Conservation (phyloP, 2,329 filamentous ascomycete genomes). For the Thermothelomyces thermophilus region DNA sequence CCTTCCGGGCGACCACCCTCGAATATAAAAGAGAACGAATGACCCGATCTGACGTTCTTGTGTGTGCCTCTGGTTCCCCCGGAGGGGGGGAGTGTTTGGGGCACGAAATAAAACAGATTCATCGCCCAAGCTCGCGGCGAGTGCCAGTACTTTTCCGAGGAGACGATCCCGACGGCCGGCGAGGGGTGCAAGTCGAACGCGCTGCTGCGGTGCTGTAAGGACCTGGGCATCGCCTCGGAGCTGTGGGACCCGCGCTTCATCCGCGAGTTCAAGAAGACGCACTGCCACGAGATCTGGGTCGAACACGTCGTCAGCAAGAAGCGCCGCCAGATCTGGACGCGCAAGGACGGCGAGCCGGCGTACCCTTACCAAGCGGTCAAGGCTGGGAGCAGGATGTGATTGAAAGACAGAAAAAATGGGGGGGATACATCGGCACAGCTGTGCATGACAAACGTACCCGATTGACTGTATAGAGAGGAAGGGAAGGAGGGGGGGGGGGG, state of each 20-base stretch:
- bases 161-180: constrained; percentile 86
- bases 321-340: constrained; percentile 78
- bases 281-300: constrained; percentile 77
- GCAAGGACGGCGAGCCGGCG: constrained; percentile 70
- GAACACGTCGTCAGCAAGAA: constrained; percentile 85
- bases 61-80: no score
- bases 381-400: background rate
- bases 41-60: no score
- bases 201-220: constrained; percentile 96
- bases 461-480: background rate
- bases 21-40: no score
- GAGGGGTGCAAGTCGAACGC: constrained; percentile 98
- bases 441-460: background rate
- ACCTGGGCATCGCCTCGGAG: constrained; percentile 88
- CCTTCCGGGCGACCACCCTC: no score
- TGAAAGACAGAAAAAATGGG: background rate
- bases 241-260: constrained; percentile 95
- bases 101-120: no score
- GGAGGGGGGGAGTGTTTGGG: no score
- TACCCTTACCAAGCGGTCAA: constrained; percentile 49
- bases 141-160: constrained; percentile 84
- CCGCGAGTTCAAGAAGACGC: constrained; percentile 67
- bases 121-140: constrained; percentile 90
- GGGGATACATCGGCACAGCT: background rate
- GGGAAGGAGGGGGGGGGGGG: background rate